Conservation (phyloP, 2,329 filamentous ascomycete species). For the Ilyonectria mors-panacis region DNA sequence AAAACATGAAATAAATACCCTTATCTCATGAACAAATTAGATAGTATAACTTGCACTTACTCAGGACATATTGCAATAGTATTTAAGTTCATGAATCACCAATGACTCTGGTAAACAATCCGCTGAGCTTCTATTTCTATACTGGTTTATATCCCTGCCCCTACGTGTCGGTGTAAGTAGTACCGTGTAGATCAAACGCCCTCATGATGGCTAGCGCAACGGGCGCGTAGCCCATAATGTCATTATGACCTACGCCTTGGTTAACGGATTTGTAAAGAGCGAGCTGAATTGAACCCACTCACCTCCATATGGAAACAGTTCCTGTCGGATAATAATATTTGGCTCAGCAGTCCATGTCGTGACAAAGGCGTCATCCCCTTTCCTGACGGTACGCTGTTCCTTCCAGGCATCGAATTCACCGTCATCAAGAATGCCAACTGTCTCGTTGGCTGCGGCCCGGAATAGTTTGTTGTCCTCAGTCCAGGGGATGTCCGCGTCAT, state of each 20-base stretch:
- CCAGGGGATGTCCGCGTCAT: constrained; percentile 88
- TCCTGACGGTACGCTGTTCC: constrained; percentile 58
- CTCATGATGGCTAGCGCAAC: constrained; percentile 76
- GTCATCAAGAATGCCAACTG: constrained; percentile 55
- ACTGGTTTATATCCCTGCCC: no score
- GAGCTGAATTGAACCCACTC: constrained; percentile 43
- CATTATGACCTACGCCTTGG: constrained; percentile 73
- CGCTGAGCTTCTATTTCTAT: not conserved
- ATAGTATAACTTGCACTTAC: no score
- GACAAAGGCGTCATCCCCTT: constrained; percentile 64
- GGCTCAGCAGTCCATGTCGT: constrained; percentile 61
- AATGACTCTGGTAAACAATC: not conserved
- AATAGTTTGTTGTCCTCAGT: constrained; percentile 77
- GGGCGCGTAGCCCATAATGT: constrained; percentile 75
- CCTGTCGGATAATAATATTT: constrained; percentile 66
- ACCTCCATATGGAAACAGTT: constrained; percentile 70
- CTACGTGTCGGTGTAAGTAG: constrained; percentile 43
- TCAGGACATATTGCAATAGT: no score
- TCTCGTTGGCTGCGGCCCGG: constrained; percentile 69
- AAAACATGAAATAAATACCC: no score
- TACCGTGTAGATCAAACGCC: constrained; percentile 68
- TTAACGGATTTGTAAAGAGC: constrained; percentile 9
- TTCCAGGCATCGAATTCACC: constrained; percentile 61
- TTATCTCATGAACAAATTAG: no score
- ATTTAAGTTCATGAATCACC: not conserved